Evolutionary conservation across 306 rosid species (phyloP), one percentile per base, ranked within the genome.

Genomic region (Quercus bicolor): DNA sequence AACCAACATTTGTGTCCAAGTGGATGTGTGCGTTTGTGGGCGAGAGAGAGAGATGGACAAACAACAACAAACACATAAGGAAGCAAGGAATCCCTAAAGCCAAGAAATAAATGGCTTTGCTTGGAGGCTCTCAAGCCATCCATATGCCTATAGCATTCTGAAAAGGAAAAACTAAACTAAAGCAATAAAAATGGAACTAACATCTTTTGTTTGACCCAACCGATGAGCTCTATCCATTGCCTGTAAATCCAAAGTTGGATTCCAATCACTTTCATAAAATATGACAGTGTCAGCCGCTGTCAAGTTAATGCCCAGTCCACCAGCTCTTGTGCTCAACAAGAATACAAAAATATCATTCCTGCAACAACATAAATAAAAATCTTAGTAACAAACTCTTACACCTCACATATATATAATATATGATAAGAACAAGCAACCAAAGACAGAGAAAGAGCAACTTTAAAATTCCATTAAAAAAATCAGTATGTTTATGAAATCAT

Each of bases 221-320:
- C 99, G 94, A 86, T 95, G 99, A 89, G 99, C 99, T 91, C 99
- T 91, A 76, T 95, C 99, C 99, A 95, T 95, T 31, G 99, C 99
- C 80, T 95, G 99, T 77, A 90, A 81, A 88, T 95, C 99, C 90
- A 93, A 76, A 37, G 99, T 95, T 40, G 99, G 99, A 87, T 95
- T 95, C 99, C 99, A 95, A 88, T 95, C 99, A 90, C 96, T 95
- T 88, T 95, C 99, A 73, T 95, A 95, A 83, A 95, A 95, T 84
- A 95, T 93, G 87, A 95, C 99, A 6, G 99, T 95, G 77, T 95
- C 99, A 56, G 99, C 99, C 51, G 99, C 99, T 80, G 99, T 95
- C 91, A 95, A 93, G 88, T 95, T 95, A 76, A 95, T 95, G 75
- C 99, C 99, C 85, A 95, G 89, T 74, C 99, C 99, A 88, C 99